phyloP scores from a whole-genome alignment of 495 filamentous ascomycete genomes.

The Penicillium ucsense region DNA sequence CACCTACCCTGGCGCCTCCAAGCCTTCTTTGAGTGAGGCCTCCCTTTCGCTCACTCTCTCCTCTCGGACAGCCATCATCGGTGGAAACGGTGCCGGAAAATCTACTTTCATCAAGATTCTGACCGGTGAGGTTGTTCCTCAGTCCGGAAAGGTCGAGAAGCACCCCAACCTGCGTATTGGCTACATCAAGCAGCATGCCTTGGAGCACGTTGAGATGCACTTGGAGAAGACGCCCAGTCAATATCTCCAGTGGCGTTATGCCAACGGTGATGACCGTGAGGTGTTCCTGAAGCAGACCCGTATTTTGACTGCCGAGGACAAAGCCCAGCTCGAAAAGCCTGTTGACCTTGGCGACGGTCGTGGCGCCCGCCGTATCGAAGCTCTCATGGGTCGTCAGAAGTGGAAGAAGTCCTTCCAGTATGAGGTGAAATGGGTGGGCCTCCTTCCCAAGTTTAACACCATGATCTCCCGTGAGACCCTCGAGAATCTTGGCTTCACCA shows the following conservation, averaged over 20 bases:
- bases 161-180: conserved; percentile 98
- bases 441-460: conserved; percentile 86
- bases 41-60: conserved; percentile 79
- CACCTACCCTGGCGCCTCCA: conserved; percentile 76
- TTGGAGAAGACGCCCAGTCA: conserved; percentile 98
- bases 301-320: conserved; percentile 74
- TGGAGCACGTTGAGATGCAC: conserved; percentile 99
- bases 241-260: conserved; percentile 98
- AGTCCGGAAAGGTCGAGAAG: conserved; percentile 85
- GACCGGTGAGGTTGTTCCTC: conserved; percentile 90
- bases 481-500: conserved; percentile 72
- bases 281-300: conserved; percentile 97
- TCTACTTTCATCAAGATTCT: conserved; percentile 96
- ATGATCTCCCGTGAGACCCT: conserved; percentile 92
- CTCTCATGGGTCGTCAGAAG: conserved; percentile 92
- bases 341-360: conserved; percentile 77
- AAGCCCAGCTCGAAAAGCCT: conserved; percentile 79
- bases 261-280: conserved; percentile 92
- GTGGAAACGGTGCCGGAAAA: conserved; percentile 96
- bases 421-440: conserved; percentile 86
- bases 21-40: conserved; percentile 82
- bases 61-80: conserved; percentile 90
- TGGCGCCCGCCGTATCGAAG: conserved; percentile 68
- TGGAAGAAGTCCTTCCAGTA: conserved; percentile 99
- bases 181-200: conserved; percentile 98